These are phyloP conservation scores for Glonium stellatum DNA, from an alignment of 495 filamentous ascomycete genomes.

Conservation along the genomic window DNA sequence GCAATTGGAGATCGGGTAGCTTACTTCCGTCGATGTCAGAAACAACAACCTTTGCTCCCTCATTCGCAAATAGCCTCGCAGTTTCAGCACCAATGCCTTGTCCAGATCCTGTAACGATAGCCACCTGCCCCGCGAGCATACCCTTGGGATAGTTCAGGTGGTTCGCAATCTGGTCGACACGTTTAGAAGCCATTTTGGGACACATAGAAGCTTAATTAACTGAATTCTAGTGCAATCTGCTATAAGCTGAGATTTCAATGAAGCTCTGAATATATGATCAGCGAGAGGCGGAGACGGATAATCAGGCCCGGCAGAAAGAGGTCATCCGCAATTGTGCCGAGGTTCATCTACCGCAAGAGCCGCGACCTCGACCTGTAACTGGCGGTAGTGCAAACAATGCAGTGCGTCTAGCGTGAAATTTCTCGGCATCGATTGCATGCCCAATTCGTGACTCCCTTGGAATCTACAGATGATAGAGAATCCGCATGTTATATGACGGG, in stretches of 20 bases:
- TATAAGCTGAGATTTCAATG: background rate
- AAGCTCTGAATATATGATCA: background rate
- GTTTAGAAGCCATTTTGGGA: conserved; percentile 21
- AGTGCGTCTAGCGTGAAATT: too few relatives aligned
- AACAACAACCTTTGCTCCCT: conserved; percentile 76
- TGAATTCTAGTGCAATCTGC: too few relatives aligned
- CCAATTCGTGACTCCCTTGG: too few relatives aligned
- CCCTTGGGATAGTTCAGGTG: conserved; percentile 77
- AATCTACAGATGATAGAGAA: too few relatives aligned
- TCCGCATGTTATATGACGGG: too few relatives aligned
- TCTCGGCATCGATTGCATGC: too few relatives aligned
- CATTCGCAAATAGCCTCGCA: conserved; percentile 73
- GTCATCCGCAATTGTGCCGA: background rate
- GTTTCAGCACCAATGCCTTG: conserved; percentile 85
- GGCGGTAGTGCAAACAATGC: too few relatives aligned
- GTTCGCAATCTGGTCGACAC: conserved; percentile 56
- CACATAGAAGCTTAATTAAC: background rate
- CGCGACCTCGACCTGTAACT: background rate
- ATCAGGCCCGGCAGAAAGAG: background rate
- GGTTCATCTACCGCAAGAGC: background rate
- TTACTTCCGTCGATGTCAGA: conserved; percentile 71
- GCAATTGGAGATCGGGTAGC: conserved; percentile 13
- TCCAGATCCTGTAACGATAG: conserved; percentile 81
- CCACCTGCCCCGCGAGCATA: conserved; percentile 68
- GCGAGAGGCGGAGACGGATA: background rate